phyloP scores from a whole-genome alignment of 2,329 filamentous ascomycete species.

The Penicillium sp. region DNA sequence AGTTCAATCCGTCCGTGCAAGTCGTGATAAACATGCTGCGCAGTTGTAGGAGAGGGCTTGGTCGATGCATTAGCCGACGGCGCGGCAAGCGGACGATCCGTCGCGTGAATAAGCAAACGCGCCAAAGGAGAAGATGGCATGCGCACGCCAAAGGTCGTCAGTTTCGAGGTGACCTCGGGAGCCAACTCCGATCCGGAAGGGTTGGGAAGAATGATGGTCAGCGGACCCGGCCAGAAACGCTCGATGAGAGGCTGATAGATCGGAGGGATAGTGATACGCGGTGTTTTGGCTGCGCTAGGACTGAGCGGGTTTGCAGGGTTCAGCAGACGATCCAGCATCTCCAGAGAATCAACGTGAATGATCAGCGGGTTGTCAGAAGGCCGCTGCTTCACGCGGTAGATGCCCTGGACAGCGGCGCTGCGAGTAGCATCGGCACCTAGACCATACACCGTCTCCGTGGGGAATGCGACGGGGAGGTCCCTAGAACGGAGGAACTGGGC shows the following conservation, averaged over 20 bases:
- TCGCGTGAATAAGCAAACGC: conserved; percentile 74
- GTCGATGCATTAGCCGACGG: conserved; percentile 94
- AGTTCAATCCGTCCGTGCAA: conserved; percentile 74
- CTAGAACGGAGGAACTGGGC: conserved; percentile 60
- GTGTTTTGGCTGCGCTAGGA: conserved; percentile 28
- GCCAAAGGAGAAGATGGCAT: conserved; percentile 86
- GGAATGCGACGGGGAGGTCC: conserved; percentile 81
- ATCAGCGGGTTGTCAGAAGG: conserved; percentile 95
- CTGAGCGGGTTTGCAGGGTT: conserved; percentile 28
- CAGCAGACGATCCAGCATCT: conserved; percentile 66
- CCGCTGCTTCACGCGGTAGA: conserved; percentile 83
- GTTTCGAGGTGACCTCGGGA: conserved; percentile 83
- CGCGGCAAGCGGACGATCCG: conserved; percentile 74
- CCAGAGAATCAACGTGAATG: conserved; percentile 77
- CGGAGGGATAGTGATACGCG: conserved; percentile 52
- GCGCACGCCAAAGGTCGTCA: conserved; percentile 79
- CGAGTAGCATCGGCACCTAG: conserved; percentile 93
- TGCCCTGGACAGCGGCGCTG: conserved; percentile 76
- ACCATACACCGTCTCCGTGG: conserved; percentile 96
- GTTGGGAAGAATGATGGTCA: conserved; percentile 83
- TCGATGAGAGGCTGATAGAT: conserved; percentile 75
- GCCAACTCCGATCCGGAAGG: conserved; percentile 66
- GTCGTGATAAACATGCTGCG: conserved; percentile 83
- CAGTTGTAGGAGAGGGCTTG: conserved; percentile 83
- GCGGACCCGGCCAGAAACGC: conserved; percentile 87